Evolutionary conservation across 225 moss, liverwort and hornwort genomes (phyloP).

Genomic region (Lunularia cruciata): DNA sequence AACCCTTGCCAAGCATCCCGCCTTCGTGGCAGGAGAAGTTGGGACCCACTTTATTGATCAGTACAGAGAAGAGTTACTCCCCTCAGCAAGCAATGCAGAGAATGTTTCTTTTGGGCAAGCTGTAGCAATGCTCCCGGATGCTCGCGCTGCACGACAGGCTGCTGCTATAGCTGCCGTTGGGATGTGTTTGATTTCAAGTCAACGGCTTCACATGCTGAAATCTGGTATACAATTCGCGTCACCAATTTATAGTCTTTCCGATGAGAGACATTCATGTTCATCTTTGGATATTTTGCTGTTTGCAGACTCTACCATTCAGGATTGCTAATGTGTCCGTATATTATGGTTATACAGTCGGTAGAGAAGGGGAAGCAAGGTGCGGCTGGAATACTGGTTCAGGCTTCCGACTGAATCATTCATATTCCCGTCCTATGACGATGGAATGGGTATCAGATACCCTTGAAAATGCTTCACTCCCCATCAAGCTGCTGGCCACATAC

Average conservation of each 20-base stretch:
- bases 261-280: too few relatives aligned
- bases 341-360: constrained; percentile 33
- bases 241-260: too few relatives aligned
- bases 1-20: constrained; percentile 76
- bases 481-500: constrained; percentile 63
- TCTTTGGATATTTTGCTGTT: background rate
- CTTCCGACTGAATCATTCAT: constrained; percentile 79
- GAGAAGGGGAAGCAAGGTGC: constrained; percentile 29
- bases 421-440: constrained; percentile 57
- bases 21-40: constrained; percentile 86
- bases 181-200: constrained; percentile 24
- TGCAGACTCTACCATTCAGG: too few relatives aligned
- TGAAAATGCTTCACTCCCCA: constrained; percentile 50
- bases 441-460: constrained; percentile 69
- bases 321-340: background rate
- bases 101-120: constrained; percentile 19
- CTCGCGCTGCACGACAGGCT: constrained; percentile 41
- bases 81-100: constrained; percentile 7
- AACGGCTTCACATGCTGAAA: constrained; percentile 12
- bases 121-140: constrained; percentile 31
- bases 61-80: constrained; percentile 59
- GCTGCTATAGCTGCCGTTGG: constrained; percentile 73
- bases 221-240: constrained; percentile 11
- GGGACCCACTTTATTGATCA: constrained; percentile 96
- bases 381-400: constrained; percentile 69